These are phyloP conservation scores for Diospyros kaki DNA, from an alignment of 148 eudicot genomes.

Conservation along the genomic window DNA sequence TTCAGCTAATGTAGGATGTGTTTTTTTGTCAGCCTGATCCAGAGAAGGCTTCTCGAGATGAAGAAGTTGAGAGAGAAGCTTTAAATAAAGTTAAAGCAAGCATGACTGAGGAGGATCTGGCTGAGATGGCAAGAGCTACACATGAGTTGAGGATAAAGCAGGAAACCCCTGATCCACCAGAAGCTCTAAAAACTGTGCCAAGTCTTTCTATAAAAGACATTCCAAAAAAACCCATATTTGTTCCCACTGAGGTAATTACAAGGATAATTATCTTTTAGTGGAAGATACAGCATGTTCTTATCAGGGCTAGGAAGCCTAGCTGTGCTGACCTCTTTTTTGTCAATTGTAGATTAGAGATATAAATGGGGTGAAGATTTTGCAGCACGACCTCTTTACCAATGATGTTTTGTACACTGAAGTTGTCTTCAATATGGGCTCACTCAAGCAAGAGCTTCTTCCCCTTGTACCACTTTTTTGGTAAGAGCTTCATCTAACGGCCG, in stretches of 20 bases:
- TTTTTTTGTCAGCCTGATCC: slow-evolving; percentile 76
- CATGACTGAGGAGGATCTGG: slow-evolving; percentile 93
- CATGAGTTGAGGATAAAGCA: slow-evolving; percentile 82
- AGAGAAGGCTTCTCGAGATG: slow-evolving; percentile 89
- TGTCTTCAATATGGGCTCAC: slow-evolving; percentile 78
- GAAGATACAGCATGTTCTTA: background rate
- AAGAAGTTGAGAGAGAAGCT: slow-evolving; percentile 69
- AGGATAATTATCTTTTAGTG: slow-evolving; percentile 21
- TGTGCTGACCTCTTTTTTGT: slow-evolving; percentile 7
- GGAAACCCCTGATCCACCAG: slow-evolving; percentile 98
- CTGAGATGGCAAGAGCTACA: slow-evolving; percentile 89
- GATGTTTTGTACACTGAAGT: slow-evolving; percentile 90
- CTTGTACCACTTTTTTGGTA: slow-evolving; percentile 94
- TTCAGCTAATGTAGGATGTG: slow-evolving; percentile 16
- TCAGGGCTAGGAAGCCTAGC: slow-evolving; percentile 15
- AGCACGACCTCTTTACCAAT: slow-evolving; percentile 94
- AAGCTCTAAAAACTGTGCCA: slow-evolving; percentile 87
- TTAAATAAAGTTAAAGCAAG: slow-evolving; percentile 79
- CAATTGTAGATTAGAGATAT: slow-evolving; percentile 68
- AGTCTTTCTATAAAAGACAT: slow-evolving; percentile 83
- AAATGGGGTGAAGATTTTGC: slow-evolving; percentile 76
- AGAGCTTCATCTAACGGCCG: slow-evolving; percentile 21
- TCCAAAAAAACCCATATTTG: slow-evolving; percentile 71
- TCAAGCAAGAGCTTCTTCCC: slow-evolving; percentile 90
- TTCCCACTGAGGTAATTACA: slow-evolving; percentile 73